Base-by-base conservation (phyloP, 2,329 filamentous ascomycete genomes). In the Pseudocercospora cruenta region DNA sequence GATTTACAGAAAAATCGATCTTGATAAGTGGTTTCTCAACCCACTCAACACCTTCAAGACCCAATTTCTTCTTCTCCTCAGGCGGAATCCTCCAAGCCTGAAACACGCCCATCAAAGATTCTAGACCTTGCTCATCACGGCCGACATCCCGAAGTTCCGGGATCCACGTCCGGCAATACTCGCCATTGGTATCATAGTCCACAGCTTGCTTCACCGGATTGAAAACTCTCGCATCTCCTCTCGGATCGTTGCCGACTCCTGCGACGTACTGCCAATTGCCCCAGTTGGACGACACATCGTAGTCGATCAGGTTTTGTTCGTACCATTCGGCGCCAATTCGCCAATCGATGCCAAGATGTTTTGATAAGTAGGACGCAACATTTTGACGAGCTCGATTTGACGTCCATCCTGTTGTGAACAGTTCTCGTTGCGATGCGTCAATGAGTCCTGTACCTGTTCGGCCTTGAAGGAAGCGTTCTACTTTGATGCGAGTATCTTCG, bases 291-390 rank as follows among this genome's bases (percentile, higher is more conserved):
- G 86, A 87, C 0, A 91, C 84, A 71, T 94, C 91, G 75, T 94
- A 93, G 75, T 95, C 92, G 31, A 90, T 82, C 2, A 94, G 82
- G 74, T 91, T 81, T 74, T 85, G 87, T 75, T 94, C 91, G 74
- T 94, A 94, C 90, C 90, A 94, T 75, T 94, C 91, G 0, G 91
- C 92, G 0, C 91, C 92, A 14, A 91, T 84, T 0, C 91, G 86
- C 92, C 92, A 95, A 77, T 94, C 91, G 22, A 94, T 88, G 1
- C 84, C 84, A 2, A 94, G 81, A 67, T 92, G 90, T 70, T 92
- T 92, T 0, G 90, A 79, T 1, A 94, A 80, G 75, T 92, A 94
- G 16, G 84, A 90, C 0, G 91, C 91, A 0, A 92, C 90, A 62
- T 94, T 93, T 76, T 94, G 91, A 2, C 91, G 82, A 0, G 90